Evolutionary conservation across 164 flowering plant genomes (phyloP).

Genomic region (Umbilicus rupestris): DNA sequence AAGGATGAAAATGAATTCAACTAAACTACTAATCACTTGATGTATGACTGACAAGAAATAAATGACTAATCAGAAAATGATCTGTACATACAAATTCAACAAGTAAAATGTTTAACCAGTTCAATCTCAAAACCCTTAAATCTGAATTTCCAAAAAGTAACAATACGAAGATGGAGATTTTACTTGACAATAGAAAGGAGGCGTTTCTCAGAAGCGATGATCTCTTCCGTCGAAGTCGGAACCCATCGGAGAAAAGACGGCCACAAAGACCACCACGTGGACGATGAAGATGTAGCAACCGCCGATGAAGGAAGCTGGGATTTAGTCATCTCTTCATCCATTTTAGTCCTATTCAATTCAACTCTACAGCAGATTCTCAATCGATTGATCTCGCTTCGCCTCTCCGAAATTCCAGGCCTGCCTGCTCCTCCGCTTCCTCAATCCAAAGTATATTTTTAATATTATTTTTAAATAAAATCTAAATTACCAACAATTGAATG

Average conservation of each 20-base stretch:
- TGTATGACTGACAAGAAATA: too few relatives aligned
- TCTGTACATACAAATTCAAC: not conserved
- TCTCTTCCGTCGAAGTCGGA: conserved; percentile 76
- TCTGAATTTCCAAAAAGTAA: not conserved
- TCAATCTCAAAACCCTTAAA: not conserved
- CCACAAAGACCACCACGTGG: conserved; percentile 34
- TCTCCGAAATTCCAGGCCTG: too few relatives aligned
- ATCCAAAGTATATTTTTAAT: too few relatives aligned
- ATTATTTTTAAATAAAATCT: too few relatives aligned
- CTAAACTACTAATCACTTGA: too few relatives aligned
- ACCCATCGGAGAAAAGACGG: conserved; percentile 81
- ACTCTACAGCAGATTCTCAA: too few relatives aligned
- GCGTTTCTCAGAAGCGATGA: conserved; percentile 82
- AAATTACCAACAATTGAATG: too few relatives aligned
- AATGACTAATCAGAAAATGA: not conserved
- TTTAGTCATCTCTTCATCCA: conserved; percentile 31
- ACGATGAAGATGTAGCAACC: conserved; percentile 6
- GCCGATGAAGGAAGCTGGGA: conserved; percentile 11
- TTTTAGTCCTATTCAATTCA: too few relatives aligned
- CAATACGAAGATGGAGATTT: not conserved
- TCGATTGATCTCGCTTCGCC: too few relatives aligned
- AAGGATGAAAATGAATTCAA: too few relatives aligned
- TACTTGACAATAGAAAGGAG: conserved; percentile 85
- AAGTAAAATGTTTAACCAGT: not conserved
- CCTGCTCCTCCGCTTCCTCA: too few relatives aligned